A percentile compares a stretch with the other conserved stretches of the same genome.
These are phyloP conservation scores for Phlyctochytrium arcticum DNA, from an alignment of 192 early-diverging fungal species.

Conservation along the genomic window DNA sequence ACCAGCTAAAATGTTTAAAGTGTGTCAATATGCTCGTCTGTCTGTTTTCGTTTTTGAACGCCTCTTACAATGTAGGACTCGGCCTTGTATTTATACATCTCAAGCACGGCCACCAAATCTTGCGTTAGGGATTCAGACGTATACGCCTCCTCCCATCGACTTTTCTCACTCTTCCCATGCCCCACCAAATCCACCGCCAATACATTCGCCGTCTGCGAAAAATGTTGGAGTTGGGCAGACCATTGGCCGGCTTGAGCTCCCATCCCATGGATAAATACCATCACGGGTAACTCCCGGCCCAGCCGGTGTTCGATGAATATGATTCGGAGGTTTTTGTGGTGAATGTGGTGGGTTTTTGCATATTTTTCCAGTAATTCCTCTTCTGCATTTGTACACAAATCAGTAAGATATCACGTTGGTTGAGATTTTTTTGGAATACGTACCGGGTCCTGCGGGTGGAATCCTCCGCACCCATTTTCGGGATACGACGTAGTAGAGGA, in stretches of 20 bases:
- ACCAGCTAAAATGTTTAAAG: slow-evolving; percentile 8
- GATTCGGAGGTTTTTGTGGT: slow-evolving; percentile 6
- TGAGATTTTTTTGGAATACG: background rate
- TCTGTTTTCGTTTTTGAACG: no score
- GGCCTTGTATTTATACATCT: slow-evolving; percentile 15
- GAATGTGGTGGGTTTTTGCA: slow-evolving; percentile 1
- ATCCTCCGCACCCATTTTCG: background rate
- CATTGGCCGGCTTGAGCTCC: slow-evolving; percentile 23
- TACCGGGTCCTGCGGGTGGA: background rate
- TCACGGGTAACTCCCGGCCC: slow-evolving; percentile 18
- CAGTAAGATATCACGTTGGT: background rate
- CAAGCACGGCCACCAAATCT: slow-evolving; percentile 10
- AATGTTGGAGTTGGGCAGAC: slow-evolving; percentile 16
- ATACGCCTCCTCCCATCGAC: slow-evolving; percentile 6
- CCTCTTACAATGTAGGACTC: slow-evolving; percentile 14
- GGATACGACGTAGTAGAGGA: background rate
- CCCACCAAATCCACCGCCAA: slow-evolving; percentile 24
- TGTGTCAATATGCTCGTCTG: no score
- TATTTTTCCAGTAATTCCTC: slow-evolving; percentile 1
- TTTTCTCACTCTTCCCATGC: slow-evolving; percentile 7
- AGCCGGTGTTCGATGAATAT: slow-evolving; percentile 25
- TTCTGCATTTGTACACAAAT: background rate
- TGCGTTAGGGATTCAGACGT: background rate
- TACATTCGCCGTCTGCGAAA: slow-evolving; percentile 16
- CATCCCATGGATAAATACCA: slow-evolving; percentile 29